phyloP scores from a whole-genome alignment of 2,329 filamentous ascomycete genomes.

The Ophiostoma ulmi region DNA sequence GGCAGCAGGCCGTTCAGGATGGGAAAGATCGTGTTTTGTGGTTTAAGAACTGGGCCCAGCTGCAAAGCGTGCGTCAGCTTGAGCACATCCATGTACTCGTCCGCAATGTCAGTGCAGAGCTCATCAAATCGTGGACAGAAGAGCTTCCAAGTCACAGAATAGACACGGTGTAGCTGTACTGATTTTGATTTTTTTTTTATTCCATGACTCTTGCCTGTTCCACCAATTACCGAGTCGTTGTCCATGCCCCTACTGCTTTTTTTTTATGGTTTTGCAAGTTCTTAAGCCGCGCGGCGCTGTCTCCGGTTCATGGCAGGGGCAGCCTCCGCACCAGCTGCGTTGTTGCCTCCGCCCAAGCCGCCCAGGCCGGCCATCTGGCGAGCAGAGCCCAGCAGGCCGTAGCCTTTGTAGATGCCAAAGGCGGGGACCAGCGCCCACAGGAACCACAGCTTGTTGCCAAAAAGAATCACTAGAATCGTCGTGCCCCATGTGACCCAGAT shows the following conservation, averaged over 20 bases:
- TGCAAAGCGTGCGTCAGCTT: slow-evolving; percentile 81
- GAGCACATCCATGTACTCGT: slow-evolving; percentile 85
- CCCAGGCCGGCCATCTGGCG: slow-evolving; percentile 50
- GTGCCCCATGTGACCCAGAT: slow-evolving; percentile 90
- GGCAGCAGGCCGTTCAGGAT: background rate
- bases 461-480: slow-evolving; percentile 63
- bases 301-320: slow-evolving; percentile 46
- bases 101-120: slow-evolving; percentile 47
- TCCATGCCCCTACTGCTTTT: background rate
- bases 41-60: slow-evolving; percentile 90
- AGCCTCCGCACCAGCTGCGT: slow-evolving; percentile 29
- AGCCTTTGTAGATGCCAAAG: slow-evolving; percentile 52
- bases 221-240: background rate
- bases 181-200: background rate
- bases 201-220: background rate
- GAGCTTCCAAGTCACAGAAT: slow-evolving; percentile 38
- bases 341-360: slow-evolving; percentile 38
- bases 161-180: background rate
- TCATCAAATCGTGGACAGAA: slow-evolving; percentile 51
- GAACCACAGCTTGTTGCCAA: slow-evolving; percentile 71
- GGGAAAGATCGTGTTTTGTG: slow-evolving; percentile 60
- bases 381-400: slow-evolving; percentile 49
- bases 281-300: slow-evolving; percentile 50
- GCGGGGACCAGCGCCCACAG: slow-evolving; percentile 52
- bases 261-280: background rate